A percentile compares a stretch with the other conserved stretches of the same genome.
Evolutionary conservation across 2,329 filamentous ascomycete genomes (phyloP).

Genomic region (Diaporthe humulicola): DNA sequence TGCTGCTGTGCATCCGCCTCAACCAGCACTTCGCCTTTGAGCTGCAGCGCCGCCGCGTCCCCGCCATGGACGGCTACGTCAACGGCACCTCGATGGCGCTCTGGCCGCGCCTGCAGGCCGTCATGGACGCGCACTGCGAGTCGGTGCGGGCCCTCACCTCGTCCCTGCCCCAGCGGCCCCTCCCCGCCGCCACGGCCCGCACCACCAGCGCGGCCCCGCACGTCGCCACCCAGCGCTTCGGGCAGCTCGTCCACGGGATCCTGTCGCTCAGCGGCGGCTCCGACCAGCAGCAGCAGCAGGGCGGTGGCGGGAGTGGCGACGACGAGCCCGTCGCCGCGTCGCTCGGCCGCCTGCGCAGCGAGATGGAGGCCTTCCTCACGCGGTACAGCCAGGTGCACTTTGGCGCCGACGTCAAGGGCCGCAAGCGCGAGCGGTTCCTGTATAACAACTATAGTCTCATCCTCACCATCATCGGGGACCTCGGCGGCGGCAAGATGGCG

Average conservation of each 20-base stretch:
- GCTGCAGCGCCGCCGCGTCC: conserved; percentile 90
- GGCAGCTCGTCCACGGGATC: conserved; percentile 89
- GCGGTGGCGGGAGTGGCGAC: conserved; percentile 79
- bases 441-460: conserved; percentile 97
- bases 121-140: conserved; percentile 94
- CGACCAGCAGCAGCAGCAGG: background rate
- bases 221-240: conserved; percentile 93
- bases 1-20: conserved; percentile 90
- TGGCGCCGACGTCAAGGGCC: conserved; percentile 70
- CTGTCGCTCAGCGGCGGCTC: conserved; percentile 79
- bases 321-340: conserved; percentile 93
- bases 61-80: conserved; percentile 89
- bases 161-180: conserved; percentile 62
- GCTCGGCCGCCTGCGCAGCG: conserved; percentile 79
- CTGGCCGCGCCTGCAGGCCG: conserved; percentile 94
- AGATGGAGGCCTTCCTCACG: conserved; percentile 86
- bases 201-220: conserved; percentile 86
- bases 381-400: conserved; percentile 80
- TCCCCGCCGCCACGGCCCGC: conserved; percentile 61
- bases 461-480: conserved; percentile 90
- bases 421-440: conserved; percentile 88
- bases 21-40: conserved; percentile 97
- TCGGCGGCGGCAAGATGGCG: conserved; percentile 76
- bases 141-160: conserved; percentile 77
- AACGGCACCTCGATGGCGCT: conserved; percentile 96